Base-by-base conservation (phyloP, 1,284 basidiomycete genomes). In the Cystobasidium sp. region DNA sequence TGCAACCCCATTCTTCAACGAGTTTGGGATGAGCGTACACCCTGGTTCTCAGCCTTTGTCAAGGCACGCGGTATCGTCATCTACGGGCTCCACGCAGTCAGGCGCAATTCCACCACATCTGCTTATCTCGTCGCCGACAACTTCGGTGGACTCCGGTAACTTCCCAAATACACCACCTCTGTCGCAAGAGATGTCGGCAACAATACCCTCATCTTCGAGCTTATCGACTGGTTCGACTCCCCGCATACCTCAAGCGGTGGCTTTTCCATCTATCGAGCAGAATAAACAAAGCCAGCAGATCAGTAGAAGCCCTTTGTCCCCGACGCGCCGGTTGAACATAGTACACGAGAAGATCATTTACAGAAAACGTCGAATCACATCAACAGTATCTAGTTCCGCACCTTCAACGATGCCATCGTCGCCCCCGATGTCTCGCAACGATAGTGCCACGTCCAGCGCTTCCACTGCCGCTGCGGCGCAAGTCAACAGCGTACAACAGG, bases 111-210 rank as follows among this genome's bases (percentile, higher is more conserved):
- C 70, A 6, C 70, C 70, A 7, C 62, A 73, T 59, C 63, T 73
- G n/a, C 49, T 66, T 7, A 14, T 73, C 20, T 73, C 70, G 9
- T 66, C 70, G 10, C 69, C 69, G 1, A 52, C 70, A 4, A 64
- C 70, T 3, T 65, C 70, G 9, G 63, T 55, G 10, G 70, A 66
- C 18, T 73, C 70, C 12, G 37, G 46, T 39, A 66, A 58, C 44
- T 73, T 65, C 47, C 70, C 70, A 12, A 58, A 39, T 37, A 73
- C 70, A 18, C 70, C 70, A 37, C 70, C 70, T 10, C 31, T 66
- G 9, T 73, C 70, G 37, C 62, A 49, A 16, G 37, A 52, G n/a
- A n/a, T 41, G 49, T 18, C 47, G 18, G 22, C 51, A 53, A 31
- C 64, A n/a, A 12, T 51, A 22, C 39, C 67, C 10, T 59, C 43